These are phyloP conservation scores for Drechslera avenae DNA, from an alignment of 2,329 filamentous ascomycete species.

Conservation along the genomic window DNA sequence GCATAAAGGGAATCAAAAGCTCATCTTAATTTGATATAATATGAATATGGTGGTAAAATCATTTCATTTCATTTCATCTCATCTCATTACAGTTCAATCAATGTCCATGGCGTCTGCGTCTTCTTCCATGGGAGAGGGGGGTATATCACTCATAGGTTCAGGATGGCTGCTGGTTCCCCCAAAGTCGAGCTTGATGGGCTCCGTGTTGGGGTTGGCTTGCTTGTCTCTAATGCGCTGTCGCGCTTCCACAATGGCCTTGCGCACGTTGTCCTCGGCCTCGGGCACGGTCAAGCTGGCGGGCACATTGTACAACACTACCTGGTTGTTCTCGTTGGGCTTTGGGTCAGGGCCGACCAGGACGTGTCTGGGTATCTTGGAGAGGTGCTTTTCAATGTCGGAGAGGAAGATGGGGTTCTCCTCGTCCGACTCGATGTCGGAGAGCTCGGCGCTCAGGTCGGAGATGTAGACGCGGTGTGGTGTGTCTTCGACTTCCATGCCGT, in stretches of 20 bases:
- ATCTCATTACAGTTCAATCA: conserved; percentile 48
- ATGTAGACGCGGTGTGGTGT: conserved; percentile 88
- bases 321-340: conserved; percentile 57
- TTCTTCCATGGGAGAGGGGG: conserved; percentile 10
- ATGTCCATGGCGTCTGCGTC: conserved; percentile 72
- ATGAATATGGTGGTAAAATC: neutral
- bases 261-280: conserved; percentile 72
- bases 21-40: neutral
- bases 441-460: conserved; percentile 85
- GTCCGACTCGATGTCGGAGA: conserved; percentile 70
- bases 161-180: neutral
- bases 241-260: conserved; percentile 82
- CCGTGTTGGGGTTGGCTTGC: conserved; percentile 51
- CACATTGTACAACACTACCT: conserved; percentile 81
- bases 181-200: conserved; percentile 32
- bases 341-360: conserved; percentile 61
- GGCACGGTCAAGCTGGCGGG: conserved; percentile 78
- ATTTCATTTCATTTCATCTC: neutral
- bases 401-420: conserved; percentile 75
- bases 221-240: conserved; percentile 69
- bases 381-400: conserved; percentile 81
- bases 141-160: conserved; percentile 10
- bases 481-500: conserved; percentile 84
- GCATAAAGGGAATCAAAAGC: no score
- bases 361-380: conserved; percentile 71